Evolutionary conservation across 2,329 filamentous ascomycete species (phyloP).

Genomic region (Epichloe sp.): DNA sequence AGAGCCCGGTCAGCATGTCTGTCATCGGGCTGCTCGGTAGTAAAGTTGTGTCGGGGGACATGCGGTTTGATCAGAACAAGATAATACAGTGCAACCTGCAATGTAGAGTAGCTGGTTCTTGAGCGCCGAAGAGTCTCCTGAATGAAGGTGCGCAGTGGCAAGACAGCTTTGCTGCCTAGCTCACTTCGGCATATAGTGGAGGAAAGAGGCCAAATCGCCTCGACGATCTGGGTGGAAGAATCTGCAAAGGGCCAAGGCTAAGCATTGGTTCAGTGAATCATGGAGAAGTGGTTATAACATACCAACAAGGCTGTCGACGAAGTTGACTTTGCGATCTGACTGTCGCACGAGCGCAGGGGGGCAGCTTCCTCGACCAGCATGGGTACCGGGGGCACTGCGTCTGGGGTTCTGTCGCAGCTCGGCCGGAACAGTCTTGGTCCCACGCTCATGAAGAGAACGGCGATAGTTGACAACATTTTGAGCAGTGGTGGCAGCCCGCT

Average conservation of each 20-base stretch:
- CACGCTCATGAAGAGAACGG: constrained; percentile 15
- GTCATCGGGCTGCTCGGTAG: constrained; percentile 70
- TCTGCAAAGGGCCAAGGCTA: constrained; percentile 43
- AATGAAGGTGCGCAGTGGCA: constrained; percentile 90
- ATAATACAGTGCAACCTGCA: constrained; percentile 95
- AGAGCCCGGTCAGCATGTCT: constrained; percentile 62
- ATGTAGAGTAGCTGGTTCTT: constrained; percentile 89
- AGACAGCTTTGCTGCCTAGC: constrained; percentile 58
- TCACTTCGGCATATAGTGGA: constrained; percentile 66
- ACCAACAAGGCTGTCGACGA: constrained; percentile 96
- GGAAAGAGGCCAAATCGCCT: constrained; percentile 91
- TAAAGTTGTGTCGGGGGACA: constrained; percentile 72
- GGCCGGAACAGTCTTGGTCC: constrained; percentile 35
- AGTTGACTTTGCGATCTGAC: constrained; percentile 82
- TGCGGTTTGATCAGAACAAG: constrained; percentile 85
- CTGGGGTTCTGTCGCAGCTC: constrained; percentile 54
- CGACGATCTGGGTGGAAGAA: constrained; percentile 93
- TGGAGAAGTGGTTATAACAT: constrained; percentile 38
- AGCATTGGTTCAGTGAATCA: constrained; percentile 13
- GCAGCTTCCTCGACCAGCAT: constrained; percentile 46
- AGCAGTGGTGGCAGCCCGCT: constrained; percentile 9
- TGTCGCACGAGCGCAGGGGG: constrained; percentile 70
- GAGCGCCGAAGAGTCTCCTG: constrained; percentile 93
- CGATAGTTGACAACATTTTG: constrained; percentile 14
- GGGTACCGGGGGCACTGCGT: constrained; percentile 39